Conservation (phyloP, 768 basidiomycete genomes). For the Pleurotus tuoliensis region DNA sequence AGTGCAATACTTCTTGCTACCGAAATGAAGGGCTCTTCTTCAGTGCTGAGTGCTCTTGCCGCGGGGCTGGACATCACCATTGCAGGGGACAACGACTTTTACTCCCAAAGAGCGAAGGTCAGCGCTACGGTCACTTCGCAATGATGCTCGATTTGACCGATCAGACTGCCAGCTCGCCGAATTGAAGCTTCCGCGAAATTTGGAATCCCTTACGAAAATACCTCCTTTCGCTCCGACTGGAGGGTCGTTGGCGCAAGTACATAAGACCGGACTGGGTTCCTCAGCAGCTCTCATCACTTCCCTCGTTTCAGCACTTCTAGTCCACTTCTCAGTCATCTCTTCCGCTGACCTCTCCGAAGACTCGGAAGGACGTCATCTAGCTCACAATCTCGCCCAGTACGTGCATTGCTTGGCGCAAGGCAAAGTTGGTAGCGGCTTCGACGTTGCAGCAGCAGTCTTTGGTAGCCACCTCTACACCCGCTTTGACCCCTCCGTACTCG, state of each 20-base stretch:
- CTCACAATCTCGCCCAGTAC: slow-evolving; percentile 93
- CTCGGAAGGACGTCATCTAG: slow-evolving; percentile 51
- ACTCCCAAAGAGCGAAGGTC: slow-evolving; percentile 88
- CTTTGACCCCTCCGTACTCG: slow-evolving; percentile 72
- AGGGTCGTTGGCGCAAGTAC: slow-evolving; percentile 72
- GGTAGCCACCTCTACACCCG: slow-evolving; percentile 92
- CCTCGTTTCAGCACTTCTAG: slow-evolving; percentile 78
- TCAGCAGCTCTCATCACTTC: slow-evolving; percentile 97
- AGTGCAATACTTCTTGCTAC: slow-evolving; percentile 65
- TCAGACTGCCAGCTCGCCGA: slow-evolving; percentile 50
- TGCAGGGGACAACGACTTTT: slow-evolving; percentile 95
- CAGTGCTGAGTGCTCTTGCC: slow-evolving; percentile 38
- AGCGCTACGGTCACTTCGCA: slow-evolving; percentile 13
- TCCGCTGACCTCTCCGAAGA: slow-evolving; percentile 40
- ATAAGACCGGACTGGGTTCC: slow-evolving; percentile 97
- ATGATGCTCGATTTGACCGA: slow-evolving; percentile 2
- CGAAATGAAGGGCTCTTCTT: slow-evolving; percentile 48
- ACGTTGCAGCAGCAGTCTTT: slow-evolving; percentile 90
- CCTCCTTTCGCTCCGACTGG: slow-evolving; percentile 72
- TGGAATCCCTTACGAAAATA: slow-evolving; percentile 63
- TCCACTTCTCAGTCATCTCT: slow-evolving; percentile 67
- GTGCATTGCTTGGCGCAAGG: slow-evolving; percentile 96
- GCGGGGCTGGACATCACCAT: slow-evolving; percentile 74
- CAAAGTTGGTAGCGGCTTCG: slow-evolving; percentile 97
- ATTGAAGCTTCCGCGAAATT: slow-evolving; percentile 55